Percentiles rank a stretch among this genome's conserved stretches.
Evolutionary conservation across 2,329 filamentous ascomycete genomes (phyloP).

Genomic region (Venturia oleaginea): DNA sequence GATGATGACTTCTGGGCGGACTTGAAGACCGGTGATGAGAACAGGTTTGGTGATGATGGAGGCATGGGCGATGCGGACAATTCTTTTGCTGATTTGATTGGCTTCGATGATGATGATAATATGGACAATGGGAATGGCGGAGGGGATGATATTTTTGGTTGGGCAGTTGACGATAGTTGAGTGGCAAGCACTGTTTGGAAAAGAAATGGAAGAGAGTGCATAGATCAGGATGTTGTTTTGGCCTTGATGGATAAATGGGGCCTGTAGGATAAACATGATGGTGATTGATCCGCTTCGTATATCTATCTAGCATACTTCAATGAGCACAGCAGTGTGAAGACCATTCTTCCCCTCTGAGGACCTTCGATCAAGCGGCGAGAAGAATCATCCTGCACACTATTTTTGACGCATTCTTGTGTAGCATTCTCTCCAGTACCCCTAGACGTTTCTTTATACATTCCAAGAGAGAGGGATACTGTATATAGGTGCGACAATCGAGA

Average conservation of each 20-base stretch:
- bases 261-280: not conserved
- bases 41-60: not conserved
- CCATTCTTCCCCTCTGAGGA: not conserved
- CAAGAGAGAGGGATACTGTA: no score
- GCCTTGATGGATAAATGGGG: not conserved
- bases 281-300: not conserved
- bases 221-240: not conserved
- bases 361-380: not conserved
- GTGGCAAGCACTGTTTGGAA: not conserved
- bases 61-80: not conserved
- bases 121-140: not conserved
- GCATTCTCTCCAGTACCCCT: no score
- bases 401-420: no score
- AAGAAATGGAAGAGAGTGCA: not conserved
- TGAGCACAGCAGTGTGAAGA: not conserved
- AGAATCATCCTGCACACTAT: no score
- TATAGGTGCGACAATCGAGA: no score
- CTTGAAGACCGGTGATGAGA: not conserved
- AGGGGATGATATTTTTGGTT: not conserved
- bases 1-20: not conserved
- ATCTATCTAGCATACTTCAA: not conserved
- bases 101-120: not conserved
- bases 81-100: constrained; percentile 7
- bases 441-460: no score
- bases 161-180: not conserved